These are phyloP conservation scores for Brassica napus DNA, from an alignment of 345 rosid genomes.

Conservation along the genomic window DNA sequence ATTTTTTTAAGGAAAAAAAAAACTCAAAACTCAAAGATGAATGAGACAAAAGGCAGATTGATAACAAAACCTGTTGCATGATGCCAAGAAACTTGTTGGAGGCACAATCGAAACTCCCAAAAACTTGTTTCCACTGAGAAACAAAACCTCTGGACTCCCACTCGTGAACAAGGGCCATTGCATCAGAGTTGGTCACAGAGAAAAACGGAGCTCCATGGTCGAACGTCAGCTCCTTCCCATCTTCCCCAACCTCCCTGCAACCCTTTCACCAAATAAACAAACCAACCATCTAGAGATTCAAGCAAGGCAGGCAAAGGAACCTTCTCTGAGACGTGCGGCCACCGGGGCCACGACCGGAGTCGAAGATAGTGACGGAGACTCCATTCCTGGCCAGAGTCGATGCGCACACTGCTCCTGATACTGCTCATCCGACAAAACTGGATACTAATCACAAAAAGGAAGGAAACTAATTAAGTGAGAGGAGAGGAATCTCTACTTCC, in stretches of 20 bases:
- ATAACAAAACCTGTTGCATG: slow-evolving; percentile 49
- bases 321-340: slow-evolving; percentile 93
- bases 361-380: slow-evolving; percentile 73
- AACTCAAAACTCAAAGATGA: background rate
- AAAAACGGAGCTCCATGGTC: slow-evolving; percentile 92
- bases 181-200: slow-evolving; percentile 50
- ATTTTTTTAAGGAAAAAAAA: slow-evolving; percentile 6
- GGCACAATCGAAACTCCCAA: slow-evolving; percentile 58
- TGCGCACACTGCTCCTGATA: slow-evolving; percentile 86
- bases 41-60: background rate
- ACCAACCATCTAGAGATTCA: background rate
- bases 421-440: slow-evolving; percentile 36
- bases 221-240: slow-evolving; percentile 68
- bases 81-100: slow-evolving; percentile 51
- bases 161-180: slow-evolving; percentile 54
- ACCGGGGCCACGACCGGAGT: slow-evolving; percentile 80
- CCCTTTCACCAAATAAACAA: background rate
- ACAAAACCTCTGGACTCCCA: slow-evolving; percentile 76
- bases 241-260: slow-evolving; percentile 61
- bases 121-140: slow-evolving; percentile 68
- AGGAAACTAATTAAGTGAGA: background rate
- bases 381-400: slow-evolving; percentile 74
- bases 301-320: slow-evolving; percentile 32
- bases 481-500: slow-evolving; percentile 57
- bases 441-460: background rate